These are phyloP conservation scores for Calonectria multiphialidica DNA, from an alignment of 2,329 filamentous ascomycete genomes.

Conservation along the genomic window DNA sequence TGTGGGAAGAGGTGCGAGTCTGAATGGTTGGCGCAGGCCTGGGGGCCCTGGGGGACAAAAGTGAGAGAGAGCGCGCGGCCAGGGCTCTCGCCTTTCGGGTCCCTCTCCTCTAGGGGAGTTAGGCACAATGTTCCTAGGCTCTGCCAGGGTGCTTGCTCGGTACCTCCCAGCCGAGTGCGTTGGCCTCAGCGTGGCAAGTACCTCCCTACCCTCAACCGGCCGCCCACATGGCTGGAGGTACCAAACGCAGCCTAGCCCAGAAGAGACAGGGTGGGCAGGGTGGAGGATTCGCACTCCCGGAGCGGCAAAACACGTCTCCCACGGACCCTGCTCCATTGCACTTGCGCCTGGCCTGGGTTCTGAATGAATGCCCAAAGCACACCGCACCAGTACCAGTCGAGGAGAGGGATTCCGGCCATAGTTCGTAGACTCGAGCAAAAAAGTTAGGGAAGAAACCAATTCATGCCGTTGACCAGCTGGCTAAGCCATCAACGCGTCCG, in stretches of 20 bases:
- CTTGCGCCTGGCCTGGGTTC: conserved; percentile 11
- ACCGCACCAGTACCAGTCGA: conserved; percentile 6
- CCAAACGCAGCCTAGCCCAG: conserved; percentile 18
- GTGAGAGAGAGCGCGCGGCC: conserved; percentile 12
- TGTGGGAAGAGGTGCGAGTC: conserved; percentile 19
- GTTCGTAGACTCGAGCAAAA: conserved; percentile 8
- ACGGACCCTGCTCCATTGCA: conserved; percentile 9
- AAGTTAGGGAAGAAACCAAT: conserved; percentile 3
- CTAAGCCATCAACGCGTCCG: conserved; percentile 12
- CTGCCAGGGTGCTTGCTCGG: conserved; percentile 5
- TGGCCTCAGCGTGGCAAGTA: neutral
- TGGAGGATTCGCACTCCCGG: neutral
- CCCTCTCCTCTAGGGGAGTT: conserved; percentile 10
- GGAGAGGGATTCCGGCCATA: neutral
- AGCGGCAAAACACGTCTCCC: conserved; percentile 7
- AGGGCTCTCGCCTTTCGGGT: conserved; percentile 25
- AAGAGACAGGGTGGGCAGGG: neutral
- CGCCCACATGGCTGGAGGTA: conserved; percentile 16
- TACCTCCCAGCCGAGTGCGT: conserved; percentile 3
- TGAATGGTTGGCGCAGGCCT: conserved; percentile 25
- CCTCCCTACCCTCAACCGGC: conserved; percentile 11
- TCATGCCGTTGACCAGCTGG: neutral
- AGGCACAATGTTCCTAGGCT: conserved; percentile 19
- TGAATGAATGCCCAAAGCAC: conserved; percentile 22
- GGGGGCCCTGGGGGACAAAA: neutral